Base-by-base conservation (phyloP, 2,329 filamentous ascomycete species). In the Fusarium multiceps region DNA sequence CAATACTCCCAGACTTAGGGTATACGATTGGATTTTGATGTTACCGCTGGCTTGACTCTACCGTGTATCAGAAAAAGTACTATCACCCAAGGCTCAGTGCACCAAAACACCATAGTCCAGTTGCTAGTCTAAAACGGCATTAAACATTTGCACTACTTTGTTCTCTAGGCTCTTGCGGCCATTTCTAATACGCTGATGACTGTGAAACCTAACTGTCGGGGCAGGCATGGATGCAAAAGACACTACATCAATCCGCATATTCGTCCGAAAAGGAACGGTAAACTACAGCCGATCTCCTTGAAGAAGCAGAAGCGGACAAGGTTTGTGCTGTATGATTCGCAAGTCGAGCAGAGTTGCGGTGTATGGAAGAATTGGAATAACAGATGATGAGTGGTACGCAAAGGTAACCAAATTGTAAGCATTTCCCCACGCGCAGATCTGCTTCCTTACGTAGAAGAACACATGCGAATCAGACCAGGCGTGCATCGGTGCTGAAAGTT, bases 401-500 rank as follows among this genome's bases (percentile, higher is more conserved):
- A 53, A 21, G 59, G 27, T 21, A 41, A 32, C 32, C 47, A 60
- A 56, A 60, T 43, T 50, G 56, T 50, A 20, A 57, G 45, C 43
- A 57, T 25, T 18, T 66, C 61, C 50, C 30, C 43, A 41, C 27
- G 49, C 25, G 71, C 46, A 70, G 63, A 74, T 74, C 69, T 59
- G 62, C 61, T 67, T 55, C 63, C 63, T 32, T 37, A 53, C 27
- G 20, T 14, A 67, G 56, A 50, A 34, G 48, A 58, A 46, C 53
- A 53, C 46, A 61, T 59, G 58, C 62, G 34, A 48, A 63, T 74
- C 66, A 73, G 66, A 59, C 57, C 64, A 61, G 68, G 54, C 41
- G 30, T 55, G 69, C 63, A 60, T 68, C 57, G 59, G 51, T 18
- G 64, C 54, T 61, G 51, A 53, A 63, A 71, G 43, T 9, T 40